Base-by-base conservation (phyloP, 2,329 filamentous ascomycete species). In the Apiospora sp. region DNA sequence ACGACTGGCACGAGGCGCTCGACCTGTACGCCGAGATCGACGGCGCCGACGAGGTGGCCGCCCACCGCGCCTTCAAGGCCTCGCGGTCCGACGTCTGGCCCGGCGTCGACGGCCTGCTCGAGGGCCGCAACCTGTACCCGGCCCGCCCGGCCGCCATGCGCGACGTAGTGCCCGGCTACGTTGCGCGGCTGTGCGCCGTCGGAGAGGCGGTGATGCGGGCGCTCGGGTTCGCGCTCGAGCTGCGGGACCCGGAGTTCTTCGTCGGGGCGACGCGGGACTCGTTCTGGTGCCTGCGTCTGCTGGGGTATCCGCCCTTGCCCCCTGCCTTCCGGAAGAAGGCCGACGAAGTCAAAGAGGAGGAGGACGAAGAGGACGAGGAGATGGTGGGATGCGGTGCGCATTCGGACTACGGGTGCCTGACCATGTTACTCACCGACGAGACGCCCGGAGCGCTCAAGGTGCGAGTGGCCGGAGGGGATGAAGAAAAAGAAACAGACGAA, bases 1-100 rank as follows among this genome's bases (percentile, higher is more conserved):
- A 70, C 48, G 68, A 70, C 48, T 70, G 68, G 68, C 68, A 70
- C 68, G 68, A 70, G 34, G 68, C 68, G 1, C 68, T 70, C 1
- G 68, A 70, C 34, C 43, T 70, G 19, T 70, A 70, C 48, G 68
- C 68, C 68, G 68, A 70, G 68, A 70, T 70, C 48, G 19, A 10
- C 12, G 58, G 58, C 0, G 34, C 48, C 22, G 46, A 24, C 3
- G 4, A n/a, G 30, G 46, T 58, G 8, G 68, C 48, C 27, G 68
- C 46, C 19, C 68, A 70, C 68, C 46, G 48, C 10, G 46, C 46
- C 46, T 70, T 70, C 68, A 70, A 70, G 68, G 68, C 48, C 5
- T n/a, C 48, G 48, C 46, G 48, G 30, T 12, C n/a, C 43, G 34
- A 54, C 68, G 68, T 37, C n/a, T 70, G 68, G 68, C 46, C 68